phyloP scores from a whole-genome alignment of 73 alveolate genomes.

The Stentor roeselii region DNA sequence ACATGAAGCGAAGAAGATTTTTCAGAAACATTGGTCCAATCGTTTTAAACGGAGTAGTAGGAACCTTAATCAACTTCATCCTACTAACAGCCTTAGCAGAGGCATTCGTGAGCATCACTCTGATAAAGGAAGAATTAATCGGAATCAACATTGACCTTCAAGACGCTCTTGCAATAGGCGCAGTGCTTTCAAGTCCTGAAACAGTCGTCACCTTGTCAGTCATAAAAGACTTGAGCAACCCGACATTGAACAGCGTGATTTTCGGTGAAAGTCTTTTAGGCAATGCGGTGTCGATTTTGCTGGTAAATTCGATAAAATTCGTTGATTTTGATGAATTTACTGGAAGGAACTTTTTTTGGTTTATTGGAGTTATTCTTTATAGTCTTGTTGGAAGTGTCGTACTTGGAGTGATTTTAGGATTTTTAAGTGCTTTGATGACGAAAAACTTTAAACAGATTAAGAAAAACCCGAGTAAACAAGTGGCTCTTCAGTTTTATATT shows the following conservation, averaged over 20 bases:
- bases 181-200: conserved; percentile 89
- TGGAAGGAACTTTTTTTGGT: conserved; percentile 19
- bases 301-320: conserved; percentile 34
- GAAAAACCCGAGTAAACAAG: conserved; percentile 1
- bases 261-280: conserved; percentile 96
- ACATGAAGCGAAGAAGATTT: conserved; percentile 72
- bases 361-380: neutral
- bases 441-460: neutral
- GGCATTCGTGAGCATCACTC: conserved; percentile 30
- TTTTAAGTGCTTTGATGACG: neutral
- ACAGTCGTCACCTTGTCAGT: conserved; percentile 88
- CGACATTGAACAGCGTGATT: conserved; percentile 82
- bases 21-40: conserved; percentile 75
- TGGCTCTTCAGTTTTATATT: conserved; percentile 61
- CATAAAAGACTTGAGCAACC: conserved; percentile 78
- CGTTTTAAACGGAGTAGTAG: conserved; percentile 71
- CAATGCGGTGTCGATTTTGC: conserved; percentile 93
- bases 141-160: conserved; percentile 35
- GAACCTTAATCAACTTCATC: conserved; percentile 68
- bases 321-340: neutral
- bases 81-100: conserved; percentile 68
- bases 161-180: conserved; percentile 73
- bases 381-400: conserved; percentile 2
- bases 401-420: conserved; percentile 17
- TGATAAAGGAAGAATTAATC: neutral